Conservation (phyloP, 2,329 filamentous ascomycete species). For the Aspergillus awamori region DNA sequence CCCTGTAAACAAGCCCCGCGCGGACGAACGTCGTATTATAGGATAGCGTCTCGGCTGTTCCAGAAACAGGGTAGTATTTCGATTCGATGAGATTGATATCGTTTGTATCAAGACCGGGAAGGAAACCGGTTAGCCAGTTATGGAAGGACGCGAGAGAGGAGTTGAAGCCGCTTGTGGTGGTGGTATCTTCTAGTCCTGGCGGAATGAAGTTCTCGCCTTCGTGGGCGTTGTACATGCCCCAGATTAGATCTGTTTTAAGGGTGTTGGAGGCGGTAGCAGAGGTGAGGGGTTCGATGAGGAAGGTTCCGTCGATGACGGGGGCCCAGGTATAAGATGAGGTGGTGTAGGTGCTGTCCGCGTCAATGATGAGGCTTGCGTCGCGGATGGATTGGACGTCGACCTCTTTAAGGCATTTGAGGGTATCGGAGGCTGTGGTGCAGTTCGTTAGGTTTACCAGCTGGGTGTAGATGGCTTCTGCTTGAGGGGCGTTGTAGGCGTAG, state of each 20-base stretch:
- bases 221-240: constrained; percentile 64
- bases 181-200: constrained; percentile 45
- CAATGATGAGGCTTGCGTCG: constrained; percentile 55
- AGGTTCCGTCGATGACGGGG: constrained; percentile 61
- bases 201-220: constrained; percentile 67
- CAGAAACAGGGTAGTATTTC: constrained; percentile 53
- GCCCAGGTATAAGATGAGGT: constrained; percentile 63
- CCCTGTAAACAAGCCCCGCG: constrained; percentile 61
- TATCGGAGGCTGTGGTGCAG: constrained; percentile 48
- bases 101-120: constrained; percentile 50
- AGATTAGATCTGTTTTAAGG: constrained; percentile 53
- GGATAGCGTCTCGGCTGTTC: constrained; percentile 51
- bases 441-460: constrained; percentile 52
- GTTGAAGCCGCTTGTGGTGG: constrained; percentile 51
- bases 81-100: constrained; percentile 46
- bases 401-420: constrained; percentile 58
- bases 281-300: constrained; percentile 55
- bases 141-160: constrained; percentile 54
- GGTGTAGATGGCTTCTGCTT: constrained; percentile 57
- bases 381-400: constrained; percentile 58
- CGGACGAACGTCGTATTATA: constrained; percentile 57
- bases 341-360: constrained; percentile 55
- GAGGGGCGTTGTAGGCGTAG: constrained; percentile 54
- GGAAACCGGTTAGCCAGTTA: constrained; percentile 57
- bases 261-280: constrained; percentile 41